Base-by-base conservation (phyloP, 2,329 filamentous ascomycete genomes). In the Beauveria sp. region DNA sequence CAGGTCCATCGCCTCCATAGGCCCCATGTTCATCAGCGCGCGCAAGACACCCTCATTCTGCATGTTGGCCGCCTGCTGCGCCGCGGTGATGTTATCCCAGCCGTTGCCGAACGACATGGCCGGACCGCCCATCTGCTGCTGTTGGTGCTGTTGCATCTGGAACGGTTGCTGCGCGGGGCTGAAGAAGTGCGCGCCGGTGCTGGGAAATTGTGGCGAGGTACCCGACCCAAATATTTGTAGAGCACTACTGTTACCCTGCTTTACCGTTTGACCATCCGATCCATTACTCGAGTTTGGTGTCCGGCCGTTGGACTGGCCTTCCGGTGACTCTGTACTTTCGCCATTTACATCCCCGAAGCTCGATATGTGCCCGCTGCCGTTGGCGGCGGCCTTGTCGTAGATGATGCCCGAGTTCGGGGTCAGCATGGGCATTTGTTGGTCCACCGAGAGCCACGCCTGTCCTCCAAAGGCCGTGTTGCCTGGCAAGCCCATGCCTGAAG, bases 1-100 rank as follows among this genome's bases (percentile, higher is more conserved):
- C 62, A 82, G 71, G 64, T 84, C 83, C 80, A 87, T 84, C 12
- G 79, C 79, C 64, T 86, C 83, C 78, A 87, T 83, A 0, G 82
- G 76, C 8, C 80, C 80, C 74, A 85, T 79, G 59, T 79, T 80
- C 79, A 85, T 83, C 61, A 86, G 71, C 9, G 81, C 79, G 61
- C 81, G 75, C 52, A 86, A 70, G 48, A 86, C 78, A 0, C 83
- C 82, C 54, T 86, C 83, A 9, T 76, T 79, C 20, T 63, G 43
- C 8, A 75, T 70, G 57, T 79, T 75, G 22, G 57, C 57, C 4
- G 57, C 57, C 40, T 59, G 57, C 40, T 59, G 57, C 22, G 57
- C 57, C 16, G 57, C 57, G 9, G 72, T 66, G 37, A 79, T 67
- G 51, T 76, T 71, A 37, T 71, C 67, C 81, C 83, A 83, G 3